Evolutionary conservation across 257 asterid genomes (phyloP), one percentile per base, ranked within the genome.

Genomic region (Leonotis leonurus): DNA sequence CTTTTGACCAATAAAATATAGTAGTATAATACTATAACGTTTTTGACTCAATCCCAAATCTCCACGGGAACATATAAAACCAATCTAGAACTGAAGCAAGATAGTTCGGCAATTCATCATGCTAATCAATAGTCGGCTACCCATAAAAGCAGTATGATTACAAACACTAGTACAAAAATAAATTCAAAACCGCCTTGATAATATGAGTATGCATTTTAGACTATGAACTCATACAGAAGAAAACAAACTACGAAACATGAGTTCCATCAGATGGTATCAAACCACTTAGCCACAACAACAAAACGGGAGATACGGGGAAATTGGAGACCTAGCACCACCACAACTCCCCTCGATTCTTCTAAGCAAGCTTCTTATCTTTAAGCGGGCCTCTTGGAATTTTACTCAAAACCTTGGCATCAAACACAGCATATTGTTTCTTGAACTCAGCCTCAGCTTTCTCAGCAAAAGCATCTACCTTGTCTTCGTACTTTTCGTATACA

Each of bases 361-460:
- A 87, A 7, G 72, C 70, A 52, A 80, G 40, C 78, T 88, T 88
- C 83, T 85, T 83, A n/a, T n/a, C n/a, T n/a, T n/a, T n/a, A n/a
- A n/a, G n/a, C n/a, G n/a, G n/a, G 69, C 87, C 83, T 78, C 71
- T 80, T 0, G 97, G 97, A 21, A 87, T 81, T 71, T 85, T 87
- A 79, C 95, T 85, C 75, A 87, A 71, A 49, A 83, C 89, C 81
- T 87, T 85, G 13, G 51, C 87, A 59, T 90, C 53, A 54, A 90
- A 85, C 53, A 83, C 85, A 2, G 79, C 87, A 74, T 79, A 90
- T 60, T 87, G 97, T 75, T 87, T 90, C 76, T 85, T 90, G 58
- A 90, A 33, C 85, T 90, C 96, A 7, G 67, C 75, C 77, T 78
- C 93, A 13, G 90, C 96, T 76, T 87, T 90, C 90, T 87, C 97